A percentile compares a stretch with the other conserved stretches of the same genome.
These are phyloP conservation scores for Hanseniaspora lachancei DNA, from an alignment of 805 yeast species.

Conservation along the genomic window DNA sequence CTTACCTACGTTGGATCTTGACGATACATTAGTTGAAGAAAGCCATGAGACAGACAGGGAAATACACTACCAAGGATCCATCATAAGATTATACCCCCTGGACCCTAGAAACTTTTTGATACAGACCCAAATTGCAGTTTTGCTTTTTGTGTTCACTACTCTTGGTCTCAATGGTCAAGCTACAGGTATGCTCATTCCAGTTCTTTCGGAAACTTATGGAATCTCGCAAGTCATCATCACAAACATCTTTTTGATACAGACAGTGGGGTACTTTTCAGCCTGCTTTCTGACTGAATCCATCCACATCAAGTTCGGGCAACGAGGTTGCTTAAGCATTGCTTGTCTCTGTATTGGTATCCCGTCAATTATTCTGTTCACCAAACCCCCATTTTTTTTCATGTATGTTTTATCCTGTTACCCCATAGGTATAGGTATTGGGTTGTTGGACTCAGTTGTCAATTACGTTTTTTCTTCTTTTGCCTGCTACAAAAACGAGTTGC, in stretches of 20 bases:
- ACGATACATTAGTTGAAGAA: neutral
- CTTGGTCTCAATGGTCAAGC: constrained; percentile 28
- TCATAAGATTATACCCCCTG: neutral
- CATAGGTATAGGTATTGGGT: constrained; percentile 26
- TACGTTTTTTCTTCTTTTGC: constrained; percentile 24
- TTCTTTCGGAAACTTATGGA: constrained; percentile 21
- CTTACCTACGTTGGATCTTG: neutral
- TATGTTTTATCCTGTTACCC: constrained; percentile 23
- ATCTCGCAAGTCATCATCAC: constrained; percentile 22
- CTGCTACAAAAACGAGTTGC: constrained; percentile 41
- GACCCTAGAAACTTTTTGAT: neutral
- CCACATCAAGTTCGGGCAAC: constrained; percentile 21
- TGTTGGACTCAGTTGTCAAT: constrained; percentile 26
- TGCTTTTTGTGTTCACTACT: constrained; percentile 17
- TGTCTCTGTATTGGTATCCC: constrained; percentile 13
- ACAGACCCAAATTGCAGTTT: neutral
- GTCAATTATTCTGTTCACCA: constrained; percentile 14
- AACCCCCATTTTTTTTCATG: constrained; percentile 19
- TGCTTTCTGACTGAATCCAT: constrained; percentile 23
- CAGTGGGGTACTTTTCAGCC: constrained; percentile 24
- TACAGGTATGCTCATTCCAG: constrained; percentile 26
- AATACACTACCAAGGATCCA: neutral
- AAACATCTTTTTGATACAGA: constrained; percentile 23
- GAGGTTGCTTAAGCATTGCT: constrained; percentile 24
- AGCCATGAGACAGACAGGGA: neutral